phyloP scores from a whole-genome alignment of 495 filamentous ascomycete species.

The Xylaria castorea region DNA sequence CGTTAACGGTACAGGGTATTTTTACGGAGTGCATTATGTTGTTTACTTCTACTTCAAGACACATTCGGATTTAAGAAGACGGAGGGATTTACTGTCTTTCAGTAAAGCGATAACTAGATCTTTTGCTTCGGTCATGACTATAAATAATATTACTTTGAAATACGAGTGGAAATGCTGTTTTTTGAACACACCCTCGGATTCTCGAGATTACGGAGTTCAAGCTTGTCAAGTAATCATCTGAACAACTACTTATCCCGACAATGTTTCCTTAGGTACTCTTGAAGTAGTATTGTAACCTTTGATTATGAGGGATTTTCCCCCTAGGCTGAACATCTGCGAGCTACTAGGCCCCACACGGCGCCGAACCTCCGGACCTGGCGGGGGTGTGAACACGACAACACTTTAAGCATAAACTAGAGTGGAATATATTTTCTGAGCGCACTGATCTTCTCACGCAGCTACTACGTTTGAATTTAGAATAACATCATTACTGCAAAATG shows the following conservation, averaged over 20 bases:
- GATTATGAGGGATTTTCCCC: not conserved
- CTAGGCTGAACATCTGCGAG: not conserved
- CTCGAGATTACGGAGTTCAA: not conserved
- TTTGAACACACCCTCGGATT: not conserved
- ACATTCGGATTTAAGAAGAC: too few species aligned
- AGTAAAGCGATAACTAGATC: too few species aligned
- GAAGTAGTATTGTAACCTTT: not conserved
- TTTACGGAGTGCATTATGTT: too few species aligned
- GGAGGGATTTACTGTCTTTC: too few species aligned
- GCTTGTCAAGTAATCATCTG: not conserved
- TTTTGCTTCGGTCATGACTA: too few species aligned
- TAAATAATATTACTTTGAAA: not conserved
- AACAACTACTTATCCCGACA: not conserved
- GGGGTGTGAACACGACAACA: not conserved
- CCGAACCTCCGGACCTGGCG: not conserved
- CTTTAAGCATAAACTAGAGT: not conserved
- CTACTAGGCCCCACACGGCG: not conserved
- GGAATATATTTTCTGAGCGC: not conserved
- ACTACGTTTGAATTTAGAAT: not conserved
- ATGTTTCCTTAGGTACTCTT: not conserved
- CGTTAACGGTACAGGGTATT: too few species aligned
- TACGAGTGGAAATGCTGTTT: not conserved
- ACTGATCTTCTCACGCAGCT: not conserved
- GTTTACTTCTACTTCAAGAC: too few species aligned
- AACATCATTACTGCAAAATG: not conserved